A percentile compares a stretch with the other conserved stretches of the same genome.
phyloP scores from a whole-genome alignment of 495 filamentous ascomycete genomes.

The Penicillium cosmopolitanum region DNA sequence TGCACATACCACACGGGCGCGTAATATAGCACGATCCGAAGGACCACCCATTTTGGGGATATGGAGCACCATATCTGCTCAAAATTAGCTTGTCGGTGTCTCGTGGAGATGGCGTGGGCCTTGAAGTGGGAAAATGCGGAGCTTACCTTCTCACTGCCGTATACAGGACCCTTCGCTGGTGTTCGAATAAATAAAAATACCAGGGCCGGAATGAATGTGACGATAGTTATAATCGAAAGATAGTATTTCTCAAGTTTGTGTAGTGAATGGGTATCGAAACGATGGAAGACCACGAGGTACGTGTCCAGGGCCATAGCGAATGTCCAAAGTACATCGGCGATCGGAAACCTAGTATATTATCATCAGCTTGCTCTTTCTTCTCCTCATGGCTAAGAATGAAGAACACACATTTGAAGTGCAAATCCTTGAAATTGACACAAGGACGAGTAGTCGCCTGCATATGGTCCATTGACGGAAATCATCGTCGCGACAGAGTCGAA shows the following conservation, averaged over 20 bases:
- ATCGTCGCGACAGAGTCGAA: slow-evolving; percentile 50
- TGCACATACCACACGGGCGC: slow-evolving; percentile 45
- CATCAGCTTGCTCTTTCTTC: background rate
- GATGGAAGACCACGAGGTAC: slow-evolving; percentile 48
- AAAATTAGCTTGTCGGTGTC: slow-evolving; percentile 1
- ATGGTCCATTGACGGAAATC: slow-evolving; percentile 46
- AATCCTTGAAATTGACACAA: slow-evolving; percentile 55
- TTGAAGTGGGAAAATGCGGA: background rate
- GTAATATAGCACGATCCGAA: slow-evolving; percentile 49
- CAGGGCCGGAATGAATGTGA: slow-evolving; percentile 47
- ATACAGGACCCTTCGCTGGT: slow-evolving; percentile 43
- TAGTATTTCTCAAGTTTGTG: slow-evolving; percentile 48
- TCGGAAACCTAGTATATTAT: slow-evolving; percentile 42
- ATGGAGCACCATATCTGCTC: slow-evolving; percentile 51
- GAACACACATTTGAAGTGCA: slow-evolving; percentile 48
- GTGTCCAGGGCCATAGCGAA: slow-evolving; percentile 51
- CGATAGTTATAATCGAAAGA: slow-evolving; percentile 34
- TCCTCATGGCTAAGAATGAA: background rate
- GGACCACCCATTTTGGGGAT: slow-evolving; percentile 46
- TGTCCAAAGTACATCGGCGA: slow-evolving; percentile 56
- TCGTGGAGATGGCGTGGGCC: no score
- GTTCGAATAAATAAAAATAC: slow-evolving; percentile 46
- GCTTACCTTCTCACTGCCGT: slow-evolving; percentile 45
- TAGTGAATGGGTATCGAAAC: slow-evolving; percentile 42
- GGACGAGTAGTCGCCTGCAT: slow-evolving; percentile 39